Evolutionary conservation across 108 stramenopile species (phyloP).

Genomic region (Skeletonema tropicum): DNA sequence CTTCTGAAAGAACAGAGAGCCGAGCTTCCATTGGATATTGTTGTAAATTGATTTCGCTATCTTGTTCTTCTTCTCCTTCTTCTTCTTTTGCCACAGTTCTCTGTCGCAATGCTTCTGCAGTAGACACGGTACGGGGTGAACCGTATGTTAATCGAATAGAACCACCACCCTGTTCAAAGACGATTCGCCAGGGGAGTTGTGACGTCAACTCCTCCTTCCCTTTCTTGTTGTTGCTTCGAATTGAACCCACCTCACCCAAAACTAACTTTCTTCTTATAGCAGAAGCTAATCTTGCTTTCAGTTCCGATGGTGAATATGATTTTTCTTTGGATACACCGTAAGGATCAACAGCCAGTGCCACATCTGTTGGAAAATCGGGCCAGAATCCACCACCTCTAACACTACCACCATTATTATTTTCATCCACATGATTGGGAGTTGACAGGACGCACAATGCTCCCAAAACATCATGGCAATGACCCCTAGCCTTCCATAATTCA

Average conservation of each 20-base stretch:
- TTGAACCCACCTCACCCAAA: constrained; percentile 72
- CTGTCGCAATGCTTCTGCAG: constrained; percentile 38
- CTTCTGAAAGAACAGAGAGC: constrained; percentile 71
- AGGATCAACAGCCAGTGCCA: constrained; percentile 66
- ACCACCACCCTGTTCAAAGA: constrained; percentile 35
- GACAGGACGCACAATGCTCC: constrained; percentile 68
- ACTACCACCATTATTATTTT: not conserved
- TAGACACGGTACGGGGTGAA: constrained; percentile 50
- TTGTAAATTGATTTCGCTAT: constrained; percentile 14
- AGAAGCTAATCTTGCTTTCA: constrained; percentile 69
- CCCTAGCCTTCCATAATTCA: constrained; percentile 64
- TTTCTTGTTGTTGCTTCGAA: not conserved
- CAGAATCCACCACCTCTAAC: constrained; percentile 47
- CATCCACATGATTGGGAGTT: not conserved
- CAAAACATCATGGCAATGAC: constrained; percentile 76
- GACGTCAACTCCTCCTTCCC: not conserved
- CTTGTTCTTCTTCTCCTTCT: constrained; percentile 1
- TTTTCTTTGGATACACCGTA: constrained; percentile 66
- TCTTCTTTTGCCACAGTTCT: constrained; percentile 21
- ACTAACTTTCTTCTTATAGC: constrained; percentile 80
- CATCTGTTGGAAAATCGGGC: constrained; percentile 76
- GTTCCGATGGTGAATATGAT: constrained; percentile 53
- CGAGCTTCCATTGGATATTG: constrained; percentile 84
- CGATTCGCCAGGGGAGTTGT: constrained; percentile 46
- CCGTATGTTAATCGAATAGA: constrained; percentile 78